These are phyloP conservation scores for Spathaspora sp. DNA, from an alignment of 805 yeast species.

Conservation along the genomic window DNA sequence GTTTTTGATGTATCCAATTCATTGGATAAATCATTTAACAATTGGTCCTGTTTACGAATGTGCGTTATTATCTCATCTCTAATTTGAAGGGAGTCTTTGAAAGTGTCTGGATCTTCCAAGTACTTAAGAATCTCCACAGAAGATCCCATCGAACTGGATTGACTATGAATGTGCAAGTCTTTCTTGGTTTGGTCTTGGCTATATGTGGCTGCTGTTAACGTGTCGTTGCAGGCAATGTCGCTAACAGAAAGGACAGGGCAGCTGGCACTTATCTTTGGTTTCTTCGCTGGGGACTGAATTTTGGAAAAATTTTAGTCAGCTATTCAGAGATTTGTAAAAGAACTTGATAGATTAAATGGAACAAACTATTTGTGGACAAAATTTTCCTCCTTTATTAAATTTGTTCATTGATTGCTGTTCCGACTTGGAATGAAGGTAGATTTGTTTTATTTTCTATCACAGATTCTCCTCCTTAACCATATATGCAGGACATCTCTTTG, in stretches of 20 bases:
- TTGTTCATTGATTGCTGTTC: neutral
- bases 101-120: slow-evolving; percentile 37
- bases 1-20: slow-evolving; percentile 34
- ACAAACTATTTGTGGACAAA: neutral
- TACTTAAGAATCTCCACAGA: slow-evolving; percentile 25
- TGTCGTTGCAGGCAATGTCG: neutral
- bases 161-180: neutral
- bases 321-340: neutral
- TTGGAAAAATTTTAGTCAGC: neutral
- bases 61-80: slow-evolving; percentile 28
- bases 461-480: neutral
- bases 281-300: slow-evolving; percentile 6
- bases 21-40: slow-evolving; percentile 20
- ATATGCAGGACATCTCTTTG: neutral
- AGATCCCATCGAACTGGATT: slow-evolving; percentile 14
- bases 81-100: slow-evolving; percentile 23
- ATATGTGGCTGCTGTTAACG: neutral
- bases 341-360: neutral
- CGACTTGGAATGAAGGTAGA: neutral
- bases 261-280: slow-evolving; percentile 2
- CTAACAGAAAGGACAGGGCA: neutral
- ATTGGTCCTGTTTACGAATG: slow-evolving; percentile 26
- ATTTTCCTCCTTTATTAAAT: neutral
- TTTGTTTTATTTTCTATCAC: neutral
- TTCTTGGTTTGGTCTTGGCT: neutral